Percentiles rank a stretch among this genome's conserved stretches.
phyloP scores from a whole-genome alignment of 495 filamentous ascomycete species.

The Tuber microsphaerosporum region DNA sequence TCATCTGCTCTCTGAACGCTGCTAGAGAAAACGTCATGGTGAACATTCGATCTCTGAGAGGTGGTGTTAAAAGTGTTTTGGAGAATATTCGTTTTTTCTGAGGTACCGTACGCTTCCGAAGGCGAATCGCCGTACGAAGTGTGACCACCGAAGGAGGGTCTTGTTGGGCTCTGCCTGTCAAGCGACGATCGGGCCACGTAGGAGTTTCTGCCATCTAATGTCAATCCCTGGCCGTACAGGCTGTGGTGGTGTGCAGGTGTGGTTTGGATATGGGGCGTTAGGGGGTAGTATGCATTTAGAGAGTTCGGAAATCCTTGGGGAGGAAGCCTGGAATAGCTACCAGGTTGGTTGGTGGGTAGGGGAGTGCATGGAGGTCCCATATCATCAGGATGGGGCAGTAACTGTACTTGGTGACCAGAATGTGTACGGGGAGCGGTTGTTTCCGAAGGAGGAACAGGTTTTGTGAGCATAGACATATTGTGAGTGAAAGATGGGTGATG shows the following conservation, averaged over 20 bases:
- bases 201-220: neutral
- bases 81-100: neutral
- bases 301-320: neutral
- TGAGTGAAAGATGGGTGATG: neutral
- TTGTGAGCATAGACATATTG: neutral
- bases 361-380: neutral
- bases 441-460: neutral
- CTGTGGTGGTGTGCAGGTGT: neutral
- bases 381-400: neutral
- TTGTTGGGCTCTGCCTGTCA: neutral
- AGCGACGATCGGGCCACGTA: neutral
- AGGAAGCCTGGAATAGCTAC: neutral
- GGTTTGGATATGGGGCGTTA: neutral
- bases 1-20: neutral
- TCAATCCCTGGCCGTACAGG: neutral
- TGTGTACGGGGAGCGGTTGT: neutral
- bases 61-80: neutral
- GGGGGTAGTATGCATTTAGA: neutral
- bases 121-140: neutral
- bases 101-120: neutral
- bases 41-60: neutral
- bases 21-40: neutral
- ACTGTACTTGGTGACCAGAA: neutral
- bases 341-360: neutral
- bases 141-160: neutral